These are phyloP conservation scores for Globisporangium perplexum DNA, from an alignment of 352 stramenopile genomes.

Conservation along the genomic window DNA sequence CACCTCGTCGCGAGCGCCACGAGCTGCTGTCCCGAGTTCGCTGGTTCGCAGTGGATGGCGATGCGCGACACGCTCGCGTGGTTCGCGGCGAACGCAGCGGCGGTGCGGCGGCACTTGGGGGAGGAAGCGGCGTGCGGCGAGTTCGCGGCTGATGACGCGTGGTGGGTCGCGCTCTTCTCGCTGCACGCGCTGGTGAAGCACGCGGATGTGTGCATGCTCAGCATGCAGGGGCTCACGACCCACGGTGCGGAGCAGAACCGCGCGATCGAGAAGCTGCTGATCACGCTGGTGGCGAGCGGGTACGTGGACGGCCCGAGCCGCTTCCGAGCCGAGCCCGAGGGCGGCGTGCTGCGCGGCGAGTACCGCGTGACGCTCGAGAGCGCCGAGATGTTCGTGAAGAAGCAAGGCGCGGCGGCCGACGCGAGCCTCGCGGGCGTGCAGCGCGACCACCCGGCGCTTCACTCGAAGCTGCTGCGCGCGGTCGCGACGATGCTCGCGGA, in stretches of 20 bases:
- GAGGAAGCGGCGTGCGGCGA: neutral
- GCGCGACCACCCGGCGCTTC: neutral
- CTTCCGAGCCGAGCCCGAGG: neutral
- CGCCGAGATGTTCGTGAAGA: constrained; percentile 10
- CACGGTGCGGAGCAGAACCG: constrained; percentile 11
- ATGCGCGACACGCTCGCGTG: constrained; percentile 1
- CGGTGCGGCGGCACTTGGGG: constrained; percentile 1
- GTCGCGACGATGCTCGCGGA: constrained; percentile 8
- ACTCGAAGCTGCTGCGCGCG: neutral
- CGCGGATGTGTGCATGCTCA: constrained; percentile 1
- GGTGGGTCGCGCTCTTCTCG: constrained; percentile 8
- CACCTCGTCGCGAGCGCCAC: neutral
- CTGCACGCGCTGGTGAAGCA: constrained; percentile 1
- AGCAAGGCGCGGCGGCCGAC: constrained; percentile 2
- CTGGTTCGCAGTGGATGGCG: constrained; percentile 1
- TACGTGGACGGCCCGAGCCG: constrained; percentile 11
- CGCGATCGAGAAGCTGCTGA: constrained; percentile 10
- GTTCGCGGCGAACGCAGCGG: constrained; percentile 2
- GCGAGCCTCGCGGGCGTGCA: neutral
- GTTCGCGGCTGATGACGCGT: neutral
- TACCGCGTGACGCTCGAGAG: constrained; percentile 12
- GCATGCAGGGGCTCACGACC: constrained; percentile 3
- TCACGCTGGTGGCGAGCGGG: constrained; percentile 7
- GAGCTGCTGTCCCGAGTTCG: constrained; percentile 4
- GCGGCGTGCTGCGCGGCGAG: constrained; percentile 3